Evolutionary conservation across 345 rosid genomes (phyloP).

Genomic region (Pseudoturritis turrita): DNA sequence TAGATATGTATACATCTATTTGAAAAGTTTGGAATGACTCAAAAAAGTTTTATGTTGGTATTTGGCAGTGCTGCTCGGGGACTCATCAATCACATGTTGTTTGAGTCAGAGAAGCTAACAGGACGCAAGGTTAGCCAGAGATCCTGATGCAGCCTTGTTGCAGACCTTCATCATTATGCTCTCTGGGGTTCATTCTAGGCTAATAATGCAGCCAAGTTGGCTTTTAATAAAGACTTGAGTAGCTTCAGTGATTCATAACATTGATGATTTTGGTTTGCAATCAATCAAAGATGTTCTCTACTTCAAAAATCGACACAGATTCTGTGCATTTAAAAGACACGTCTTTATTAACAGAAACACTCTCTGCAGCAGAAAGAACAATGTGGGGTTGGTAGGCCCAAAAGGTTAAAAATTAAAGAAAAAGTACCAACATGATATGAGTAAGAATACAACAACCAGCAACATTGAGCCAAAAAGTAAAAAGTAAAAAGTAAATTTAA

Average conservation of each 20-base stretch:
- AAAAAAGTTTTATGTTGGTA: not conserved
- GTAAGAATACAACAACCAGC: not conserved
- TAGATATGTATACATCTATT: no score
- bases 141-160: constrained; percentile 23
- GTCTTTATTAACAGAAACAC: not conserved
- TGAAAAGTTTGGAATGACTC: constrained; percentile 1
- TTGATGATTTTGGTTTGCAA: constrained; percentile 1
- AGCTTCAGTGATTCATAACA: not conserved
- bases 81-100: constrained; percentile 85
- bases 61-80: constrained; percentile 91
- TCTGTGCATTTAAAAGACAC: not conserved
- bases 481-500: not conserved
- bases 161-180: not conserved
- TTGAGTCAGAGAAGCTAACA: constrained; percentile 70
- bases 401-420: not conserved
- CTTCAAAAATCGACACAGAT: not conserved
- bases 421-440: not conserved
- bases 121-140: constrained; percentile 73
- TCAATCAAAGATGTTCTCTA: constrained; percentile 10
- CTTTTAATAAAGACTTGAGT: not conserved
- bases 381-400: not conserved
- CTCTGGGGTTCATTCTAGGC: constrained; percentile 17
- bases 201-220: constrained; percentile 6
- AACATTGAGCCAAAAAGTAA: not conserved
- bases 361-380: not conserved